Base-by-base conservation (phyloP, 2,329 filamentous ascomycete genomes). In the Penicillium corylophilum region DNA sequence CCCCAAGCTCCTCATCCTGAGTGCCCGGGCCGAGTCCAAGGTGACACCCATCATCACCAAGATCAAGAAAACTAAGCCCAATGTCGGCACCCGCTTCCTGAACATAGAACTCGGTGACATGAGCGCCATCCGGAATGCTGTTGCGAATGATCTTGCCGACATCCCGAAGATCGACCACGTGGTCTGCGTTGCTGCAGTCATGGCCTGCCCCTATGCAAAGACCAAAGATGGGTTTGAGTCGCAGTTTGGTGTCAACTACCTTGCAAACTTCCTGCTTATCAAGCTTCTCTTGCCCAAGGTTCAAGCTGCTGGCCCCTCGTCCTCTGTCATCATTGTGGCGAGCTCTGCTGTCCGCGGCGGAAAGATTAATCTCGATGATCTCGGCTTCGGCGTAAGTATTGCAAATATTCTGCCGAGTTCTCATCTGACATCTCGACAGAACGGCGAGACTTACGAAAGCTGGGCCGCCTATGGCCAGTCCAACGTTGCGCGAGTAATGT, bases 401-500 rank as follows among this genome's bases (percentile, higher is more conserved):
- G 9, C 5, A 29, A n/a, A 15, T 13, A 3, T 16, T 4, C 13
- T n/a, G 7, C 5, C 7, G 10, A 23, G 10, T 9, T 3, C 23
- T 31, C 5, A 18, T 13, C 0, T 20, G 23, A 36, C 12, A 23
- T 29, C 2, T 41, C 18, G 13, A 41, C n/a, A 65, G 61, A 55
- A 69, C 18, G 71, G 73, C n/a, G 71, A 71, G 39, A 59, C 64
- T 1, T 77, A 74, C 44, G 62, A 74, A 7, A 54, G 57, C 57
- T 78, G 76, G 68, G 59, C 67, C 1, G 77, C 77, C 2, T 82
- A 82, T 53, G 74, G 71, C 2, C 77, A 79, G 57, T 77, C 76
- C 59, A 82, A 82, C 64, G 77, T 78, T 26, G 78, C 78, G 2
- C 79, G 80, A 48, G 74, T 80, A 10, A 60, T 79, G 41, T 78